Conservation (phyloP, 116 monocot genomes). For the Papilionanthe hybrid region DNA sequence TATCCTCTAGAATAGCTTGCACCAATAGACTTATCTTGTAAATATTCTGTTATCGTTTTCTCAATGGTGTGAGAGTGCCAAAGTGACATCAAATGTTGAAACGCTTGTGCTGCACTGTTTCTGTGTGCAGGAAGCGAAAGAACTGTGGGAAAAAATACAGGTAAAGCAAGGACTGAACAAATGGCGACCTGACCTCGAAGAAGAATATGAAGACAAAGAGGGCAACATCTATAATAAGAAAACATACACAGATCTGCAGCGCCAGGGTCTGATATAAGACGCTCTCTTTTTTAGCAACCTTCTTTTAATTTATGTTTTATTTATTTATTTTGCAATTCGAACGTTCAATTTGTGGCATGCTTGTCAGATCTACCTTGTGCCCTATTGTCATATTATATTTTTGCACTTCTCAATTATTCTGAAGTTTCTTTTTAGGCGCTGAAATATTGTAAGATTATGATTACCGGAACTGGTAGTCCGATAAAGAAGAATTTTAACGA, state of each 20-base stretch:
- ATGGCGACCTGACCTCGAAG: slow-evolving; percentile 98
- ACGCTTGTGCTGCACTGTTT: not conserved
- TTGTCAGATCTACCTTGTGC: not conserved
- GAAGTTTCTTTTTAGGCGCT: not conserved
- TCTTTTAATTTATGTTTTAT: too few species aligned
- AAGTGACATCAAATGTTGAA: too few species aligned
- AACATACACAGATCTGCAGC: slow-evolving; percentile 90
- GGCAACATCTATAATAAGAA: slow-evolving; percentile 99
- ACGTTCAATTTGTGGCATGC: too few species aligned
- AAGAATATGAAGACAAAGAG: slow-evolving; percentile 96
- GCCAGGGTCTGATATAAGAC: slow-evolving; percentile 77
- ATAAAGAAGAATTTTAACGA: too few species aligned
- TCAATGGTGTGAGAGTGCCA: too few species aligned
- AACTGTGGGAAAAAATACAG: slow-evolving; percentile 95
- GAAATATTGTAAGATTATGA: too few species aligned
- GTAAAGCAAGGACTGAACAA: slow-evolving; percentile 79
- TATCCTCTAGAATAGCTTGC: too few species aligned
- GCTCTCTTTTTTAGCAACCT: not conserved
- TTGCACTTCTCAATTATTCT: not conserved
- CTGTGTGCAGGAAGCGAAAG: slow-evolving; percentile 73
- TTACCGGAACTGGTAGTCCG: too few species aligned
- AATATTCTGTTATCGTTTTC: too few species aligned
- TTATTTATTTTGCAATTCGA: too few species aligned
- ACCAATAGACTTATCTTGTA: too few species aligned
- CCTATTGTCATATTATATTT: not conserved